Base-by-base conservation (phyloP, 345 rosid genomes). In the Arabis hirsuta region DNA sequence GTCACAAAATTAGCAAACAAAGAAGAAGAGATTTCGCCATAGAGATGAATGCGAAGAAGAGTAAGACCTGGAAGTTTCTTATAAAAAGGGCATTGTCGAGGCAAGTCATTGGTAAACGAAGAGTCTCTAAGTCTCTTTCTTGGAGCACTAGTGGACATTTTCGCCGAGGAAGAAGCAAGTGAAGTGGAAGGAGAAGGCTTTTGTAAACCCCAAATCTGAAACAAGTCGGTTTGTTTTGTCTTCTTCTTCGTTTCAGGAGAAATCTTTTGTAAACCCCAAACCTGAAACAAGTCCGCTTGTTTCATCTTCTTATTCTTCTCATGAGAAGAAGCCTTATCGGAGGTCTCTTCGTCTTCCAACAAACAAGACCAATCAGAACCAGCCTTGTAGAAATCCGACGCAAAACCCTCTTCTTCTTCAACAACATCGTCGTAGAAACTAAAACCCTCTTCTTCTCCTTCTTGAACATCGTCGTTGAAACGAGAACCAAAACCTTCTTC, bases 351-450 rank as follows among this genome's bases (percentile, higher is more conserved):
- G 12, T 58, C 56, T 74, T 51, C 68, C 34, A 65, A 42, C 68
- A 90, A 73, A 72, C 77, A 76, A 16, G 88, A 88, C 86, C 89
- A 90, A 69, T 88, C 88, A 7, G 82, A 70, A 34, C 96, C 96
- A 24, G 80, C 64, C 51, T 83, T 80, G 31, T 86, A 86, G 79
- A 90, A 90, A 54, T 83, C 86, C 20, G 85, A 80, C n/a, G 88
- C 84, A 76, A 88, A 86, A 67, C 85, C 75, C 46, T 57, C 80
- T 38, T 79, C 84, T 11, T 50, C 38, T 7, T 38, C 60, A 24
- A 32, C 14, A 41, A 42, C 55, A 59, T 59, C 70, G 20, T 69
- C 57, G 12, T 10, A 53, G 38, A 68, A 68, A 65, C 31, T 20
- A 53, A 75, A 75, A 39, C 79, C 73, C 63, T 67, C 76, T 20